A percentile compares a stretch with the other conserved stretches of the same genome.
These are phyloP conservation scores for Syzygium aqueum DNA, from an alignment of 345 rosid genomes.

Conservation along the genomic window DNA sequence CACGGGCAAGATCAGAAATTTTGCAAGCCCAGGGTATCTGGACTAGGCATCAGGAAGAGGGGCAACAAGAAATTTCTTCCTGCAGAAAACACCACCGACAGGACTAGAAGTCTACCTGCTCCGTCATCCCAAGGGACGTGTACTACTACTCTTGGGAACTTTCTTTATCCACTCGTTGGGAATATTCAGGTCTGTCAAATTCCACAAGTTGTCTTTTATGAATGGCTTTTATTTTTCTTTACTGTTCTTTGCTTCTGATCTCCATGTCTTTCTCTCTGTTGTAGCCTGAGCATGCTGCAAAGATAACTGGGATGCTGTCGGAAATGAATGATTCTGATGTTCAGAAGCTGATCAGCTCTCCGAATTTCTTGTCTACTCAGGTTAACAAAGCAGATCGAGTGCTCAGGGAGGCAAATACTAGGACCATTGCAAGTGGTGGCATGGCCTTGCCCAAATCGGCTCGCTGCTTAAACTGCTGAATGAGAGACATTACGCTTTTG, in stretches of 20 bases:
- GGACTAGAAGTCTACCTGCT: background rate
- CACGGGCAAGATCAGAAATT: background rate
- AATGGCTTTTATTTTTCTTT: background rate
- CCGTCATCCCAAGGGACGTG: background rate
- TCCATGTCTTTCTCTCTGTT: background rate
- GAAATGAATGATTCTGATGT: constrained; percentile 9
- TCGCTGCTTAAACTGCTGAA: constrained; percentile 5
- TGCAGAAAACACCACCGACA: background rate
- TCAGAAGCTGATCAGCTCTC: background rate
- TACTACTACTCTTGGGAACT: background rate
- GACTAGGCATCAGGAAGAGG: background rate
- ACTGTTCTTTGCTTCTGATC: background rate
- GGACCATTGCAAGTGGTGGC: background rate
- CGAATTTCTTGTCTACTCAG: constrained; percentile 5
- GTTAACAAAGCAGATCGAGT: constrained; percentile 6
- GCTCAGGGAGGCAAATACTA: constrained; percentile 14
- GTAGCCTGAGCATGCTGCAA: constrained; percentile 12
- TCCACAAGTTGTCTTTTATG: background rate
- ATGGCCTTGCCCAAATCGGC: background rate
- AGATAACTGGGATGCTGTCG: constrained; percentile 5
- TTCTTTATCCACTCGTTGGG: constrained; percentile 5
- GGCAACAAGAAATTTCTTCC: background rate
- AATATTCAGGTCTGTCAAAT: constrained; percentile 10
- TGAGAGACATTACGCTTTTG: background rate
- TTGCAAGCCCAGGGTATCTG: background rate